These are phyloP conservation scores for Coemansia guatemalensis DNA, from an alignment of 192 early-diverging fungal genomes.

Conservation along the genomic window DNA sequence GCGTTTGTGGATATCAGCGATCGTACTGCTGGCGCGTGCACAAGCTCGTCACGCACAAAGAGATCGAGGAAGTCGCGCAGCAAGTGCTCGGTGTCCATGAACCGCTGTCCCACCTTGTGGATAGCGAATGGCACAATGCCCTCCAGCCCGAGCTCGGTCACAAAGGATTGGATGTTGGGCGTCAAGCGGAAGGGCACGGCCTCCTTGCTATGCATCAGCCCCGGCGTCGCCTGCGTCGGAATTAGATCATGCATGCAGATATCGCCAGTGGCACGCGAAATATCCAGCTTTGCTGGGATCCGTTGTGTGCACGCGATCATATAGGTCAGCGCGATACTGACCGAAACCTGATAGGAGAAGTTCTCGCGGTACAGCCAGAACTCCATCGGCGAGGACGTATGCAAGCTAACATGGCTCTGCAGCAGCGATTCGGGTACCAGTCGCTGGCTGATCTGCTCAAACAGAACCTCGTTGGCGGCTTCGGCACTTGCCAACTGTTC, in stretches of 20 bases:
- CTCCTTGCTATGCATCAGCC: conserved; percentile 73
- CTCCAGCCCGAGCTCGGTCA: conserved; percentile 91
- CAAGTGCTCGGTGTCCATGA: conserved; percentile 84
- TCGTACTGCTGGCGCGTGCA: conserved; percentile 67
- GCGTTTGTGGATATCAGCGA: conserved; percentile 50
- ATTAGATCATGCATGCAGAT: conserved; percentile 86
- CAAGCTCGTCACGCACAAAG: conserved; percentile 93
- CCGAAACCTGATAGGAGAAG: conserved; percentile 88
- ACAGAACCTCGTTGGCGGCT: conserved; percentile 78
- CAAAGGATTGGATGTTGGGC: conserved; percentile 94
- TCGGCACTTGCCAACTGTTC: conserved; percentile 60
- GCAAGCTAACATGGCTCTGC: conserved; percentile 73
- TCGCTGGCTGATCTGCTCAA: conserved; percentile 80
- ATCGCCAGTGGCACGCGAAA: conserved; percentile 83
- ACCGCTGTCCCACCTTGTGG: conserved; percentile 78
- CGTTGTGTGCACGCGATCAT: conserved; percentile 86
- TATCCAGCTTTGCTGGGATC: conserved; percentile 82
- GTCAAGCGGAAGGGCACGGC: conserved; percentile 97
- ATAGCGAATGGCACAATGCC: conserved; percentile 84
- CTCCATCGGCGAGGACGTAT: conserved; percentile 79
- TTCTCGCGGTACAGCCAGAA: conserved; percentile 94
- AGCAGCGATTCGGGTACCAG: conserved; percentile 87
- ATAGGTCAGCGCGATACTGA: conserved; percentile 89
- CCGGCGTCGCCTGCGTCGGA: conserved; percentile 57
- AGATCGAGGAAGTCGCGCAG: conserved; percentile 92